Evolutionary conservation across 1,284 basidiomycete genomes (phyloP), one percentile per base, ranked within the genome.

Genomic region (Thecaphora thlaspeos): DNA sequence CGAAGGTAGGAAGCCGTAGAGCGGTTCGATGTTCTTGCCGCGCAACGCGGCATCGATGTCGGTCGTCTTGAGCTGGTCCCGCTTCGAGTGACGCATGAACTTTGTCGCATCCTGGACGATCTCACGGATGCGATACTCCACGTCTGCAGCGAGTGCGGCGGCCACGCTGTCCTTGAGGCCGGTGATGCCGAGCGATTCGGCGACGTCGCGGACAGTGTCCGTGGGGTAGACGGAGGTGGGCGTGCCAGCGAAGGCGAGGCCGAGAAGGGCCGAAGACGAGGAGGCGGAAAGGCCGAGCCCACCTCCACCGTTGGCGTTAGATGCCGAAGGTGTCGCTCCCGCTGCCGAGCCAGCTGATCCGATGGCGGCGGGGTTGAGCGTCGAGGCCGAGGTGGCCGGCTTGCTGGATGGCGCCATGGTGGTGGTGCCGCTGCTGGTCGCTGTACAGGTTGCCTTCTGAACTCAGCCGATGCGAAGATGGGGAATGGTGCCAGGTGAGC

Each of bases 11-110:
- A 71, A 73, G 48, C 72, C 63, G 43, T 66, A 66, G 46, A 66
- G 54, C 22, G 63, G 82, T 77, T 98, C 95, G 62, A 97, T 91
- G 79, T 96, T 97, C 62, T 94, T 83, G 2, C 89, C 90, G 57
- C 91, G 88, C 45, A 99, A 82, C 1, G 94, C 95, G 66, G 91
- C 86, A 79, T 97, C 92, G 46, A 98, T 86, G 80, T 99, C 94
- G 21, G 87, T 83, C 1, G 91, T 90, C 14, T 87, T 88, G 76
- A 98, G 83, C 0, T 88, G 89, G 24, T 88, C 89, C 52, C 94
- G 83, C 58, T 90, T 86, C 1, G 89, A 88, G 78, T 98, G 93
- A 22, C 91, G 85, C 89, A 96, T 97, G 79, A 95, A 98, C 57
- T 92, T 89, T 22, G 90, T 86, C 11, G 94, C 92, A 83, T 97